phyloP scores from a whole-genome alignment of 2,329 filamentous ascomycete species.

The Trichoderma atrobrunneum region DNA sequence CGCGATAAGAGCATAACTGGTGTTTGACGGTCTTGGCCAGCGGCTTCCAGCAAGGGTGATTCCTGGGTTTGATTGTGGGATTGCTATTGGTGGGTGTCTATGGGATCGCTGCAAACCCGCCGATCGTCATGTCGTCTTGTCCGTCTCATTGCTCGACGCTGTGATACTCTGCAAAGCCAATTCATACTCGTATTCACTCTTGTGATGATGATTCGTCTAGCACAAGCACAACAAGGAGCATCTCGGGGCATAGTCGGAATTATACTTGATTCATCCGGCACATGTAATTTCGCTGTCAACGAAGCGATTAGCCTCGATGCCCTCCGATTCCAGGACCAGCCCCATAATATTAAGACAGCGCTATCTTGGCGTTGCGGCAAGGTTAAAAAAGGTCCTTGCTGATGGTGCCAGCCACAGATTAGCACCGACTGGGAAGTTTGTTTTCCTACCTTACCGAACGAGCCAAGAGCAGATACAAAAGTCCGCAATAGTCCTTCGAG shows the following conservation, averaged over 20 bases:
- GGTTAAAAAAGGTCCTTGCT: constrained; percentile 1
- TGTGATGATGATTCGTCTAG: neutral
- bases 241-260: neutral
- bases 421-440: neutral
- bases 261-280: neutral
- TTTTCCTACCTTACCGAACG: constrained; percentile 12
- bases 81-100: neutral
- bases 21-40: neutral
- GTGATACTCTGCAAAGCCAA: neutral
- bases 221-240: neutral
- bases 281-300: neutral
- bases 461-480: constrained; percentile 15
- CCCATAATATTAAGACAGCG: constrained; percentile 15
- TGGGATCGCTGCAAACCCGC: neutral
- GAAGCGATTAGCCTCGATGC: neutral
- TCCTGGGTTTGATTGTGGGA: neutral
- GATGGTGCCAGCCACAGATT: neutral
- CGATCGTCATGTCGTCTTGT: neutral
- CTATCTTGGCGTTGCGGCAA: constrained; percentile 14
- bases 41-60: neutral
- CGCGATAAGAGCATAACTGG: neutral
- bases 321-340: neutral
- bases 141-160: neutral
- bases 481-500: neutral
- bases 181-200: neutral